phyloP scores from a whole-genome alignment of 2,329 filamentous ascomycete genomes.

The Colletotrichum zoysiae region DNA sequence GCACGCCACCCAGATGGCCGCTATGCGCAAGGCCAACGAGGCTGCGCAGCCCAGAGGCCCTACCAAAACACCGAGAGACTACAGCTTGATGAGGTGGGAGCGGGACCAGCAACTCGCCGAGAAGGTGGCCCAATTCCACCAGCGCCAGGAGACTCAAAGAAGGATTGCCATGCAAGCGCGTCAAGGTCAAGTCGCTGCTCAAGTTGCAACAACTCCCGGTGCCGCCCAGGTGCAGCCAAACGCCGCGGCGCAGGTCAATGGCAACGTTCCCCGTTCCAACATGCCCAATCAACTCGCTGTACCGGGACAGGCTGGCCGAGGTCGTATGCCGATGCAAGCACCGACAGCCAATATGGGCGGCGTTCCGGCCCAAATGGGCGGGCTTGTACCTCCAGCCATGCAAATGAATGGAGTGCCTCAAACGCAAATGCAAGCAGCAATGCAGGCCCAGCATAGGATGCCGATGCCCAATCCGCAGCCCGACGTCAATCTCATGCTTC shows the following conservation, averaged over 20 bases:
- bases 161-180: slow-evolving; percentile 60
- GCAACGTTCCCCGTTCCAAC: slow-evolving; percentile 55
- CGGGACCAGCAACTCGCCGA: slow-evolving; percentile 78
- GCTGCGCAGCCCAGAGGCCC: slow-evolving; percentile 59
- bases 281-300: slow-evolving; percentile 60
- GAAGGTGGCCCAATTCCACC: slow-evolving; percentile 67
- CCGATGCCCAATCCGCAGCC: slow-evolving; percentile 62
- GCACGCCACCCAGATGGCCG: slow-evolving; percentile 80
- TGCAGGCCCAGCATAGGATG: slow-evolving; percentile 71
- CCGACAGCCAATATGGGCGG: slow-evolving; percentile 64
- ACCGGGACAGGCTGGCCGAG: slow-evolving; percentile 59
- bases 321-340: slow-evolving; percentile 67
- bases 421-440: slow-evolving; percentile 74
- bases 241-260: slow-evolving; percentile 43
- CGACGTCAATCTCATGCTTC: slow-evolving; percentile 69
- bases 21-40: slow-evolving; percentile 85
- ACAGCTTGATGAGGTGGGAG: slow-evolving; percentile 90
- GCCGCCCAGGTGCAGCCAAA: slow-evolving; percentile 47
- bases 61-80: slow-evolving; percentile 87
- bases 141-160: slow-evolving; percentile 71
- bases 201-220: slow-evolving; percentile 58
- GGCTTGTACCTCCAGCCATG: slow-evolving; percentile 63
- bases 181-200: slow-evolving; percentile 57
- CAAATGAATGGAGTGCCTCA: slow-evolving; percentile 76
- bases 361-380: slow-evolving; percentile 63